Evolutionary conservation across 768 basidiomycete species (phyloP).

Genomic region (Favolaschia claudopus): DNA sequence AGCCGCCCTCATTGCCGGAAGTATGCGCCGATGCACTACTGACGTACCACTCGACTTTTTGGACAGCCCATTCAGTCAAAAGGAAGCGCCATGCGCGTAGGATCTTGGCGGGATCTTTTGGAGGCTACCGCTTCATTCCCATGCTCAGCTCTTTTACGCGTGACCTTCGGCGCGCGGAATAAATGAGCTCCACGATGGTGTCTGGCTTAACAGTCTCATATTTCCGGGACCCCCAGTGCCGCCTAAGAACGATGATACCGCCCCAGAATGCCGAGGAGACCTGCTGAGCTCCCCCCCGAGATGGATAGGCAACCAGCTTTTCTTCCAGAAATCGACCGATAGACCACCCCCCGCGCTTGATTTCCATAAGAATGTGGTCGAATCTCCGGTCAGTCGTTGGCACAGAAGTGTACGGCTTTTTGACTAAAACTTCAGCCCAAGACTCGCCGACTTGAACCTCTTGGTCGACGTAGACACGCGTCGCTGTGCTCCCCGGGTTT

Average conservation of each 20-base stretch:
- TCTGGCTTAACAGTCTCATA: neutral
- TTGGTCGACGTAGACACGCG: neutral
- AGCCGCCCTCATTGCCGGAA: conserved; percentile 1
- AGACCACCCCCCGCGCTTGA: conserved; percentile 1
- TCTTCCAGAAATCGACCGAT: neutral
- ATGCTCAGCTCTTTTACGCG: neutral
- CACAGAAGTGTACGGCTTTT: neutral
- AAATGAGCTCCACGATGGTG: conserved; percentile 6
- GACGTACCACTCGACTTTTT: conserved; percentile 2
- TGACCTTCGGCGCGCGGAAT: neutral
- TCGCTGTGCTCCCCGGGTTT: neutral
- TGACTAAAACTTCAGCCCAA: neutral
- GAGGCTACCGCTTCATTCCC: no score
- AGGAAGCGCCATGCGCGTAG: neutral
- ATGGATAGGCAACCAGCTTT: neutral
- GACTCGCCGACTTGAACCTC: neutral
- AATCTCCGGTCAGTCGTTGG: neutral
- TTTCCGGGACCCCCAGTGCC: no score
- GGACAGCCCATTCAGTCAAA: conserved; percentile 8
- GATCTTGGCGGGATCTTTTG: neutral
- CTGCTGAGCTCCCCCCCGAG: neutral
- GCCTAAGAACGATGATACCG: no score
- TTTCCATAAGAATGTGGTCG: neutral
- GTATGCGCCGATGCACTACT: neutral
- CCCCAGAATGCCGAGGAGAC: neutral